A percentile compares a stretch with the other conserved stretches of the same genome.
These are phyloP conservation scores for Zhuliangozyma blackwelliae DNA, from an alignment of 1,139 yeast species.

Conservation along the genomic window DNA sequence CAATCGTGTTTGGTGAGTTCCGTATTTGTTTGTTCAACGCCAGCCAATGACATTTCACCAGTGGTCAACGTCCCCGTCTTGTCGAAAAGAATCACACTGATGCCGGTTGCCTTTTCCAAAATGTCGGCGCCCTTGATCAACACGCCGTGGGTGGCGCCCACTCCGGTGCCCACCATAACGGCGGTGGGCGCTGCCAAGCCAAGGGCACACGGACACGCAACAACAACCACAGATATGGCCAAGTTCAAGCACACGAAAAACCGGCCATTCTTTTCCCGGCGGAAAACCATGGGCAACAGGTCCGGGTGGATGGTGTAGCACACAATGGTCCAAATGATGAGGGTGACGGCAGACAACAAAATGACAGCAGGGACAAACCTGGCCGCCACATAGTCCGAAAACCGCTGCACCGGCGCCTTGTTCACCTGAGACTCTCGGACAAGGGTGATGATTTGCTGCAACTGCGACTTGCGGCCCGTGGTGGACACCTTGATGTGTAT, in stretches of 20 bases:
- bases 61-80: conserved; percentile 94
- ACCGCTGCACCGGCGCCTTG: conserved; percentile 87
- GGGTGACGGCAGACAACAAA: conserved; percentile 57
- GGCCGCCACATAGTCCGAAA: conserved; percentile 82
- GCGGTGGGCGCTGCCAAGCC: conserved; percentile 99
- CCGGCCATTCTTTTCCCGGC: conserved; percentile 50
- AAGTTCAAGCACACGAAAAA: conserved; percentile 69
- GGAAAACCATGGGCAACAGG: conserved; percentile 52
- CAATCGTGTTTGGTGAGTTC: conserved; percentile 20
- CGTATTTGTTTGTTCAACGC: conserved; percentile 11
- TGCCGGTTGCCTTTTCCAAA: conserved; percentile 65
- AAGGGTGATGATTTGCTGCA: conserved; percentile 79
- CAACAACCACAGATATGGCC: conserved; percentile 91
- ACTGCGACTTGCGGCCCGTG: conserved; percentile 80
- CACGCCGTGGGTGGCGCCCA: conserved; percentile 87
- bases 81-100: conserved; percentile 76
- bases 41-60: conserved; percentile 66
- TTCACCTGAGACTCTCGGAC: conserved; percentile 88
- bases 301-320: conserved; percentile 29
- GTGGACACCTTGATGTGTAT: conserved; percentile 63
- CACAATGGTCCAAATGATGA: conserved; percentile 58
- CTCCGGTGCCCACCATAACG: conserved; percentile 97
- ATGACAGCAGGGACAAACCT: conserved; percentile 80
- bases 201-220: conserved; percentile 97
- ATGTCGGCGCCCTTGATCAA: conserved; percentile 91